Evolutionary conservation across 805 yeast species (phyloP).

Genomic region (Priceomyces fermenticarens): DNA sequence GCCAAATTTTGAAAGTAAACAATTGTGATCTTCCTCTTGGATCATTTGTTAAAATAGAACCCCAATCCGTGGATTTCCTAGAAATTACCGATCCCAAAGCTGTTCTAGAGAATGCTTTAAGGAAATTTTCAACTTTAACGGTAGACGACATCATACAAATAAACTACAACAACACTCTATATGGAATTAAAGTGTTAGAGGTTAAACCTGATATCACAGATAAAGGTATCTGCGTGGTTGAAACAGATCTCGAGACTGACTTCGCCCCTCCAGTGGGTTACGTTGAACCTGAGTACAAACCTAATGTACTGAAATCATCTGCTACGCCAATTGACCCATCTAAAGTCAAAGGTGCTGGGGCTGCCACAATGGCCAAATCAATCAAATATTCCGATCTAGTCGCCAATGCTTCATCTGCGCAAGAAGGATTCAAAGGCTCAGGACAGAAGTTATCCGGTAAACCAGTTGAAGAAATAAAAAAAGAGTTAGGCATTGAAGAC

Average conservation of each 20-base stretch:
- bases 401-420: conserved; percentile 32
- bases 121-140: conserved; percentile 86
- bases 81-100: conserved; percentile 97
- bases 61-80: conserved; percentile 89
- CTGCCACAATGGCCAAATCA: conserved; percentile 75
- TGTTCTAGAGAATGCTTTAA: conserved; percentile 85
- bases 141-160: conserved; percentile 82
- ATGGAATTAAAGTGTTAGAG: conserved; percentile 80
- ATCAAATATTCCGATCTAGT: conserved; percentile 64
- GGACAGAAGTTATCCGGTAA: conserved; percentile 76
- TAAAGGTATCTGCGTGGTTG: conserved; percentile 87
- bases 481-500: conserved; percentile 35
- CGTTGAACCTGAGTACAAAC: conserved; percentile 77
- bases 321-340: conserved; percentile 30
- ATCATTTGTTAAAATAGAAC: conserved; percentile 86
- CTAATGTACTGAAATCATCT: conserved; percentile 36
- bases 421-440: conserved; percentile 47
- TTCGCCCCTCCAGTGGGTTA: conserved; percentile 99
- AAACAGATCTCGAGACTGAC: conserved; percentile 94
- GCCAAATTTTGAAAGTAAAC: conserved; percentile 72
- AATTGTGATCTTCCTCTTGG: conserved; percentile 84
- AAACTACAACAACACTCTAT: conserved; percentile 74
- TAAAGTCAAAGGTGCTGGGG: conserved; percentile 38
- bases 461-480: conserved; percentile 21
- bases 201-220: conserved; percentile 69